Evolutionary conservation across 257 asterid species (phyloP).

Genomic region (Cruciata laevipes): DNA sequence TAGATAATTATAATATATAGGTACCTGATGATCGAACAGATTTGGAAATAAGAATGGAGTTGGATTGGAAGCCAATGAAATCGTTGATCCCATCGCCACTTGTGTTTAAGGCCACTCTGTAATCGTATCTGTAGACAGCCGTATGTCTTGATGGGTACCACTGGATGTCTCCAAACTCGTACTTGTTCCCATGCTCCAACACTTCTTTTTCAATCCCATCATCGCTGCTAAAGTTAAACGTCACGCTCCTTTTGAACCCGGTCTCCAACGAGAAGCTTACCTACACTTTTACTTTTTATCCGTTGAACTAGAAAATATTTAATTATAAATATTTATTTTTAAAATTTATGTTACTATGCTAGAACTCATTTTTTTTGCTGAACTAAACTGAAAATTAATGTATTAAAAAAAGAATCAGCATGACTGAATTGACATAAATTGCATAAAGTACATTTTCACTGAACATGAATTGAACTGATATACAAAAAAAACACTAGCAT

Average conservation of each 20-base stretch:
- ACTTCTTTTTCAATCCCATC: slow-evolving; percentile 41
- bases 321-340: too few species aligned
- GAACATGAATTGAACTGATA: too few species aligned
- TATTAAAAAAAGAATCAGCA: too few species aligned
- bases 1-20: too few species aligned
- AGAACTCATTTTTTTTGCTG: too few species aligned
- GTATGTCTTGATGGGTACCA: slow-evolving; percentile 84
- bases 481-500: too few species aligned
- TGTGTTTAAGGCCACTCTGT: slow-evolving; percentile 43
- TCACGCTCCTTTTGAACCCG: slow-evolving; percentile 62
- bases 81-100: slow-evolving; percentile 68
- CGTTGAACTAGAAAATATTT: too few species aligned
- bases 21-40: slow-evolving; percentile 62
- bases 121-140: slow-evolving; percentile 66
- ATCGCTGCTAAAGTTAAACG: slow-evolving; percentile 57
- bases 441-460: too few species aligned
- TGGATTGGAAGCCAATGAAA: slow-evolving; percentile 81
- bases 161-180: slow-evolving; percentile 80
- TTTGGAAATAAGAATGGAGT: slow-evolving; percentile 34
- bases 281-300: too few species aligned
- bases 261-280: slow-evolving; percentile 60
- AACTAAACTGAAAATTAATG: too few species aligned
- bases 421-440: too few species aligned
- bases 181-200: slow-evolving; percentile 45
- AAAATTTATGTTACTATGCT: too few species aligned